Conservation (phyloP, 1,284 basidiomycete genomes). For the Fomitopsis pinicola region DNA sequence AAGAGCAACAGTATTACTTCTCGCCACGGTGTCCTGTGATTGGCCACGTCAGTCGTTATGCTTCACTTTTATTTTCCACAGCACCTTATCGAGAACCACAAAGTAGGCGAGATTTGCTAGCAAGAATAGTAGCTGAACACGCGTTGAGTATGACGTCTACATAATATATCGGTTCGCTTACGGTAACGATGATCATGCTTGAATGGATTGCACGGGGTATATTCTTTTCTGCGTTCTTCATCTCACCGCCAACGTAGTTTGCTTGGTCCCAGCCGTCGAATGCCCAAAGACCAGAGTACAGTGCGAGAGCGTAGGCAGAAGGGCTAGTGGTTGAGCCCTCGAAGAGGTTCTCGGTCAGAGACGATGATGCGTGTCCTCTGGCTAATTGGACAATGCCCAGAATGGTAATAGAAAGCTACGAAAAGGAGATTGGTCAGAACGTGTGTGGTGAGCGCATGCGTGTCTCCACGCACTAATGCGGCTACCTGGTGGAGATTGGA, state of each 20-base stretch:
- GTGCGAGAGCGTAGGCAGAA: slow-evolving; percentile 85
- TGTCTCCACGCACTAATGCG: slow-evolving; percentile 43
- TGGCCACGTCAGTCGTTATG: background rate
- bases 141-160: background rate
- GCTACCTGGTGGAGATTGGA: slow-evolving; percentile 41
- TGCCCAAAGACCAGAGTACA: slow-evolving; percentile 96
- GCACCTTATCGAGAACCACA: slow-evolving; percentile 81
- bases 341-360: slow-evolving; percentile 67
- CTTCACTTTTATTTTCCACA: slow-evolving; percentile 5
- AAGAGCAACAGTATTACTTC: slow-evolving; percentile 89
- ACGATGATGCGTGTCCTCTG: slow-evolving; percentile 62
- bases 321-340: slow-evolving; percentile 73
- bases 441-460: background rate
- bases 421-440: background rate
- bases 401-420: slow-evolving; percentile 63
- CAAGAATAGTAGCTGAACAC: slow-evolving; percentile 63
- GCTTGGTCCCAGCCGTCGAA: slow-evolving; percentile 93
- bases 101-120: slow-evolving; percentile 90
- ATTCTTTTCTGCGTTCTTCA: slow-evolving; percentile 80
- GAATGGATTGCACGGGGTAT: slow-evolving; percentile 87
- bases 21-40: slow-evolving; percentile 53
- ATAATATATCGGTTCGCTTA: slow-evolving; percentile 29
- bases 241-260: slow-evolving; percentile 91
- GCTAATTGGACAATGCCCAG: slow-evolving; percentile 72
- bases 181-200: slow-evolving; percentile 78